phyloP scores from a whole-genome alignment of 768 basidiomycete species.

The Pleurotus eryngii region DNA sequence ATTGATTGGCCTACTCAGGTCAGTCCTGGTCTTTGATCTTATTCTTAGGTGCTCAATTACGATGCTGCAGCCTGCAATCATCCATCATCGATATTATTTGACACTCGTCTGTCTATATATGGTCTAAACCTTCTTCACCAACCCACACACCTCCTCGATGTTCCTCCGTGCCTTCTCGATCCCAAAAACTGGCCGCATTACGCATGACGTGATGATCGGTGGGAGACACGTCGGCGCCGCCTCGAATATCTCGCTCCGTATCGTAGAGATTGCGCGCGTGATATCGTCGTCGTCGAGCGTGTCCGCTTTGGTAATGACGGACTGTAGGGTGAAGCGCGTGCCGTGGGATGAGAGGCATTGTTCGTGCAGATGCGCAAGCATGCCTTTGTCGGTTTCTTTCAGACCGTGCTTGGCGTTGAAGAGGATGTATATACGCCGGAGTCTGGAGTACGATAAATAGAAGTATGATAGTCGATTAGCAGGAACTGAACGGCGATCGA shows the following conservation, averaged over 20 bases:
- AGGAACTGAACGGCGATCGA: background rate
- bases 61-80: slow-evolving; percentile 8
- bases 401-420: slow-evolving; percentile 68
- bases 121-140: slow-evolving; percentile 12
- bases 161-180: slow-evolving; percentile 54
- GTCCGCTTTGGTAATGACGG: slow-evolving; percentile 73
- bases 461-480: background rate
- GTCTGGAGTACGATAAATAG: slow-evolving; percentile 30
- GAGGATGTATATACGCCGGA: slow-evolving; percentile 68
- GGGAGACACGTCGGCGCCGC: slow-evolving; percentile 61
- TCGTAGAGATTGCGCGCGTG: slow-evolving; percentile 31
- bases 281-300: slow-evolving; percentile 35
- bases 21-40: background rate
- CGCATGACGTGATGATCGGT: slow-evolving; percentile 55
- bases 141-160: slow-evolving; percentile 57
- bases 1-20: slow-evolving; percentile 41
- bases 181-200: slow-evolving; percentile 50
- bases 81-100: slow-evolving; percentile 15
- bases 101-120: background rate
- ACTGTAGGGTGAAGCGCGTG: slow-evolving; percentile 58
- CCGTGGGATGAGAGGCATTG: slow-evolving; percentile 34
- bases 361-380: slow-evolving; percentile 53
- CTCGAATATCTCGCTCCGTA: slow-evolving; percentile 51
- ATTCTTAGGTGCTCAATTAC: background rate
- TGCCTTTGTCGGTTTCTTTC: slow-evolving; percentile 50